These are phyloP conservation scores for Bryoerythrophyllum caledonicum DNA, from an alignment of 225 moss, liverwort and hornwort species.

Conservation along the genomic window DNA sequence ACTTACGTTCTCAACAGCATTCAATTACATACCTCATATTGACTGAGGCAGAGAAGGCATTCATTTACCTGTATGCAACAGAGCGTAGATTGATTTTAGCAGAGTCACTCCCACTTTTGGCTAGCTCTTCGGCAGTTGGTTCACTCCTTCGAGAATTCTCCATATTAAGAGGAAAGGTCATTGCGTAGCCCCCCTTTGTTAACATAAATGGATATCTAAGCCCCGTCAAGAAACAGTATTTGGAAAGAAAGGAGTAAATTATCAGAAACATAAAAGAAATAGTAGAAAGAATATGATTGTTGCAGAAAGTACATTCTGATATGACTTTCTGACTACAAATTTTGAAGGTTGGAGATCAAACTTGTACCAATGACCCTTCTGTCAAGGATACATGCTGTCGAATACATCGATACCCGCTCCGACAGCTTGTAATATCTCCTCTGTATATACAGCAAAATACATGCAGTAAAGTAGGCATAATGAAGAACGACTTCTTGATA, in stretches of 20 bases:
- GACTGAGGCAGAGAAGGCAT: conserved; percentile 1
- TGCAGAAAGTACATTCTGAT: conserved; percentile 7
- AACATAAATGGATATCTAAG: conserved; percentile 76
- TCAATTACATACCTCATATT: background rate
- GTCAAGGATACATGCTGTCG: conserved; percentile 84
- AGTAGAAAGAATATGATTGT: background rate
- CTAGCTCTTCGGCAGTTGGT: conserved; percentile 39
- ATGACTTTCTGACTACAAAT: background rate
- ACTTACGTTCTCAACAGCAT: background rate
- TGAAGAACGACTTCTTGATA: background rate
- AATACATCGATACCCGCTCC: conserved; percentile 79
- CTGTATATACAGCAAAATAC: conserved; percentile 41
- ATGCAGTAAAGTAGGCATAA: background rate
- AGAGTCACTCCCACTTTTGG: conserved; percentile 56
- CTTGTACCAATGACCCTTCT: background rate
- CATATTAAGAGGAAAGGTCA: conserved; percentile 80
- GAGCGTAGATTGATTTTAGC: conserved; percentile 80
- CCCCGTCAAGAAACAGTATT: conserved; percentile 26
- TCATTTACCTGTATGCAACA: conserved; percentile 66
- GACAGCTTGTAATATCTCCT: conserved; percentile 89
- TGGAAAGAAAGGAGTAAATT: background rate
- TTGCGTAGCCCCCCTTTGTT: conserved; percentile 86
- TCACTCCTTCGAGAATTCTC: conserved; percentile 38
- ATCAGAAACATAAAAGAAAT: background rate
- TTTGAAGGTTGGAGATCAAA: background rate